phyloP scores from a whole-genome alignment of 768 basidiomycete genomes.

The Phlegmacium glaucopus region DNA sequence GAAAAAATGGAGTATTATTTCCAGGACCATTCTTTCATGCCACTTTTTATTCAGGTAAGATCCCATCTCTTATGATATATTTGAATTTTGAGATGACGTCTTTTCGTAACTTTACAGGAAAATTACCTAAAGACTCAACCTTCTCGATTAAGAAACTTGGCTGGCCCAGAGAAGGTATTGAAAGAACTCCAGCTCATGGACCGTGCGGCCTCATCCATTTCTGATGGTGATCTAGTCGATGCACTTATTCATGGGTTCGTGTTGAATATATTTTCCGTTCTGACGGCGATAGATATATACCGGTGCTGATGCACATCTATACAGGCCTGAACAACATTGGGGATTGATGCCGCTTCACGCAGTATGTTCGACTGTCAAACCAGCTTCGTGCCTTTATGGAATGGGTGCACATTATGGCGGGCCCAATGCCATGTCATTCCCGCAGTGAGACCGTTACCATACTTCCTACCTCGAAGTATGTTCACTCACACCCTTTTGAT shows the following conservation, averaged over 20 bases:
- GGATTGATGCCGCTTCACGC: conserved; percentile 92
- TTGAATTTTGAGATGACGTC: not conserved
- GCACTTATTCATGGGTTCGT: conserved; percentile 87
- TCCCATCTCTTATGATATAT: not conserved
- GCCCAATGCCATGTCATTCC: conserved; percentile 70
- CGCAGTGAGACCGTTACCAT: conserved; percentile 56
- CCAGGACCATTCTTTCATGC: conserved; percentile 92
- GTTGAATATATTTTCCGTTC: not conserved
- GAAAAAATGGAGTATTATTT: conserved; percentile 98
- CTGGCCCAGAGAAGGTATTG: conserved; percentile 61
- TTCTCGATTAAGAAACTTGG: conserved; percentile 48
- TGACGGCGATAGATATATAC: not conserved
- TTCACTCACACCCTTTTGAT: conserved; percentile 1
- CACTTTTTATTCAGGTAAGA: conserved; percentile 87
- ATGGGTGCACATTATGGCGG: conserved; percentile 62
- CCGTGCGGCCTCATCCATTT: conserved; percentile 87
- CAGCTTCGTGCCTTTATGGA: conserved; percentile 84
- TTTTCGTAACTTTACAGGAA: conserved; percentile 50
- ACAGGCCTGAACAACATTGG: conserved; percentile 94
- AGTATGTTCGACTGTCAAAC: conserved; percentile 83
- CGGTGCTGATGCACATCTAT: conserved; percentile 1
- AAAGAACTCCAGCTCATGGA: conserved; percentile 82
- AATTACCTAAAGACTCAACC: conserved; percentile 91
- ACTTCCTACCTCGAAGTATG: not conserved
- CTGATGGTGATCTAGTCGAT: conserved; percentile 93